Percentiles rank a stretch among this genome's conserved stretches.
These are phyloP conservation scores for Rheum nobile DNA, from an alignment of 148 eudicot species.

Conservation along the genomic window DNA sequence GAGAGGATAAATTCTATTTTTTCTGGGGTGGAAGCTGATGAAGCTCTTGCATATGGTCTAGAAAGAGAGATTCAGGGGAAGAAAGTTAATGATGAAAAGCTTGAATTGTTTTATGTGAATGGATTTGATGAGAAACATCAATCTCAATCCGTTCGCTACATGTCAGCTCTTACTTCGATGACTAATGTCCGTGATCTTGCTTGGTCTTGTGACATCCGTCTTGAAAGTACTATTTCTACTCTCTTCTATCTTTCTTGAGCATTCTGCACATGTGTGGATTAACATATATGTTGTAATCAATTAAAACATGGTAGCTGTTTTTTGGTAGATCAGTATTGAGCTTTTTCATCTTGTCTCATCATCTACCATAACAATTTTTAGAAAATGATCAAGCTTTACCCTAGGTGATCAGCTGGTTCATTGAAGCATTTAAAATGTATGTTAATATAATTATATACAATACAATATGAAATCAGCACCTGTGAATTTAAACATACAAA, in stretches of 20 bases:
- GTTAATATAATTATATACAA: neutral
- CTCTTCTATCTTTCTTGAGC: neutral
- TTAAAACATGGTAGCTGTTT: neutral
- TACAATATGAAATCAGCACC: neutral
- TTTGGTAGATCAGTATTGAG: neutral
- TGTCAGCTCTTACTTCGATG: constrained; percentile 66
- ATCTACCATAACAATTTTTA: neutral
- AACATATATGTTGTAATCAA: neutral
- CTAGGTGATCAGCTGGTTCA: neutral
- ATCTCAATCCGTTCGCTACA: constrained; percentile 39
- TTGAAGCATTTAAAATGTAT: neutral
- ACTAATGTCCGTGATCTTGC: constrained; percentile 49
- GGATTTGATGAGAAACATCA: constrained; percentile 34
- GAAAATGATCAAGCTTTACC: neutral
- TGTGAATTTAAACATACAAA: neutral
- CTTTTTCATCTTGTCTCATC: neutral
- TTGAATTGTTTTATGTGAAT: constrained; percentile 35
- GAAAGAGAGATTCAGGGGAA: constrained; percentile 60
- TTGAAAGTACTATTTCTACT: constrained; percentile 54
- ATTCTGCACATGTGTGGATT: neutral
- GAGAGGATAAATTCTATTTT: constrained; percentile 92
- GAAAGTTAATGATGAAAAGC: constrained; percentile 41
- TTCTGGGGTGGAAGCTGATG: constrained; percentile 72
- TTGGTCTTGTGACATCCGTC: constrained; percentile 70
- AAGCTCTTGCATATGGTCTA: constrained; percentile 78